Base-by-base conservation (phyloP, 805 yeast genomes). In the Grigorovia transvaalensis region DNA sequence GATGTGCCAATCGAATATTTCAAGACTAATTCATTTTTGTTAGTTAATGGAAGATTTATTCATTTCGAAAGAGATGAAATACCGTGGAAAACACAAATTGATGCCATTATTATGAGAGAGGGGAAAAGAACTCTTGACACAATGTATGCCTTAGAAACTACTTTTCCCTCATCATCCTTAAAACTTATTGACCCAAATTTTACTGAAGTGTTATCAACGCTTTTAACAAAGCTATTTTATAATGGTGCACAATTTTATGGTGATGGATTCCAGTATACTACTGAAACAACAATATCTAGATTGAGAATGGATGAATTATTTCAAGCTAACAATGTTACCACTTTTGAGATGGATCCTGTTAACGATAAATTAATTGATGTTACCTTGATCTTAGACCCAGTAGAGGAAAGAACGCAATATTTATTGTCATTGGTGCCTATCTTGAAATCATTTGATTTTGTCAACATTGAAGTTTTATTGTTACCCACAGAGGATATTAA, bases 361-460 rank as follows among this genome's bases (percentile, higher is more conserved):
- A 56, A 53, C 57, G n/a, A 72, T 76, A 20, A 27, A 23, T 23
- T 30, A 35, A 62, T 88, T 19, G 84, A 84, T 54, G 60, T 89
- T 4, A 65, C 78, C 4, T 70, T 85, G 0, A 66, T 85, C 1
- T 60, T 87, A 43, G 89, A 93, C 63, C 97, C 98, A 1, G 65
- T 81, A 1, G 77, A 78, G 53, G 90, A 85, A 57, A 59, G 70
- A 15, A 77, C 95, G 0, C 98, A 88, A 59, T 78, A 77, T 48
- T 59, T 81, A 9, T 57, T 84, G 0, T 69, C 84, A 0, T 62
- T 85, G 17, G 58, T 71, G 9, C 64, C 71, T n/a, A 57, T 77
- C 0, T 55, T 84, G 9, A 64, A 66, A 35, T 64, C 70, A 23
- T 59, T 81, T 29, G 67, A 77, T 1, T 80, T 77, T 57, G 73